Evolutionary conservation across 768 basidiomycete genomes (phyloP).

Genomic region (Auriculariales sp.): DNA sequence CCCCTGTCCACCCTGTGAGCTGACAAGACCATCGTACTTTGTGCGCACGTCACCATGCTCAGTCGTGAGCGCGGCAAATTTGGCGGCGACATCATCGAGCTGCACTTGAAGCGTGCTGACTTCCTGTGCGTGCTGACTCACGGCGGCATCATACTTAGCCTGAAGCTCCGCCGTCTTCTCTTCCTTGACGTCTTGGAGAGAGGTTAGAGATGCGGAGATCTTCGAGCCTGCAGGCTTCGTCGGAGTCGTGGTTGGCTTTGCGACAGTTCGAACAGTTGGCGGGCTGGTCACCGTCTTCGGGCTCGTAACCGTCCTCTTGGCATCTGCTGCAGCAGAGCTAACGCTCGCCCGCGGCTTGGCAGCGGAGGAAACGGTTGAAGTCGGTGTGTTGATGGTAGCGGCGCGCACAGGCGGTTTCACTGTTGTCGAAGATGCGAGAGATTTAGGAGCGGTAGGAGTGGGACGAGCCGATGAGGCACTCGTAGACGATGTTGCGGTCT

Average conservation of each 20-base stretch:
- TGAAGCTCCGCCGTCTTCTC: slow-evolving; percentile 47
- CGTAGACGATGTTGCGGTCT: slow-evolving; percentile 3
- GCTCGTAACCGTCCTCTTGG: slow-evolving; percentile 6
- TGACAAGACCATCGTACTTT: background rate
- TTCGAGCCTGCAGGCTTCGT: slow-evolving; percentile 21
- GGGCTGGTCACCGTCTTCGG: slow-evolving; percentile 11
- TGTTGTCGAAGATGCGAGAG: background rate
- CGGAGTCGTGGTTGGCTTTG: slow-evolving; percentile 1
- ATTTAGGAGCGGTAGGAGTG: slow-evolving; percentile 5
- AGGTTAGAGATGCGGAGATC: slow-evolving; percentile 49
- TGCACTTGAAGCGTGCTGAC: slow-evolving; percentile 40
- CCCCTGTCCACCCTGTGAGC: slow-evolving; percentile 27
- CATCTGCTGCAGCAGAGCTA: slow-evolving; percentile 12
- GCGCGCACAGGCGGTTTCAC: background rate
- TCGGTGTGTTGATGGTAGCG: background rate
- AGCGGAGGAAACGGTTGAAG: background rate
- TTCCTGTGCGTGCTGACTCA: slow-evolving; percentile 36
- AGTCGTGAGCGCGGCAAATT: background rate
- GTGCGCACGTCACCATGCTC: background rate
- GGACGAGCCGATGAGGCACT: slow-evolving; percentile 8
- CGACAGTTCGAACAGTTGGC: background rate
- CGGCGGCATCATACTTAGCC: slow-evolving; percentile 28
- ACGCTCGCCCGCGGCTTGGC: background rate
- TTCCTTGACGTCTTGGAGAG: slow-evolving; percentile 55
- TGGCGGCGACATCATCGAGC: slow-evolving; percentile 31